Evolutionary conservation across 1,284 basidiomycete species (phyloP).

Genomic region (Leccinum variabile): DNA sequence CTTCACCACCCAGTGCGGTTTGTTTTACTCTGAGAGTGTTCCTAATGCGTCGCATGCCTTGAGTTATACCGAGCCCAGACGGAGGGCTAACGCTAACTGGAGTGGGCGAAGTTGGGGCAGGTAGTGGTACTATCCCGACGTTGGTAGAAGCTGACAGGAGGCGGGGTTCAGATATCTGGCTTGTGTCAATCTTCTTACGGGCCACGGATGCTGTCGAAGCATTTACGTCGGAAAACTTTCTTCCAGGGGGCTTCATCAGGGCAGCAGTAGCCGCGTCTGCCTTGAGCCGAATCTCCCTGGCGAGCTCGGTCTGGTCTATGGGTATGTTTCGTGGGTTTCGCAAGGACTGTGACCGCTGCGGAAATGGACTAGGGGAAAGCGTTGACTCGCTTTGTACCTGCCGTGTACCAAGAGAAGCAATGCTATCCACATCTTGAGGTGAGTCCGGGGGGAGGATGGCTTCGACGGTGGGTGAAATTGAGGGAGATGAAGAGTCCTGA

Average conservation of each 20-base stretch:
- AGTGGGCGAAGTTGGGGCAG: constrained; percentile 39
- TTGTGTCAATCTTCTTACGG: constrained; percentile 64
- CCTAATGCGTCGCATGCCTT: constrained; percentile 68
- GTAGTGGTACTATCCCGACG: constrained; percentile 71
- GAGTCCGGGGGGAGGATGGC: constrained; percentile 30
- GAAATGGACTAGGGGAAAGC: constrained; percentile 26
- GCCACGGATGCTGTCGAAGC: constrained; percentile 41
- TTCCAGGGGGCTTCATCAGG: constrained; percentile 55
- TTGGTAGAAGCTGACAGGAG: constrained; percentile 74
- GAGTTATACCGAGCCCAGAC: constrained; percentile 51
- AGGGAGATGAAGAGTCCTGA: constrained; percentile 24
- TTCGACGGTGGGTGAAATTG: constrained; percentile 32
- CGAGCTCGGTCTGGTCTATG: constrained; percentile 54
- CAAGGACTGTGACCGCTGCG: constrained; percentile 35
- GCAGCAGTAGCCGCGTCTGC: constrained; percentile 69
- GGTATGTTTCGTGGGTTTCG: constrained; percentile 40
- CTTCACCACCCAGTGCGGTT: constrained; percentile 48
- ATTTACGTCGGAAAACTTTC: constrained; percentile 45
- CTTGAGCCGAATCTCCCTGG: constrained; percentile 66
- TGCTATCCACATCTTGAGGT: constrained; percentile 23
- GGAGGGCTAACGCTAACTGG: constrained; percentile 25
- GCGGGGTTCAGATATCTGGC: constrained; percentile 72
- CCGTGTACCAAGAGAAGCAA: constrained; percentile 8
- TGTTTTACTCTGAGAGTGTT: constrained; percentile 69
- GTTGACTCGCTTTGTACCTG: constrained; percentile 6